Conservation (phyloP, 345 rosid species). For the Eutrema heterophyllum region DNA sequence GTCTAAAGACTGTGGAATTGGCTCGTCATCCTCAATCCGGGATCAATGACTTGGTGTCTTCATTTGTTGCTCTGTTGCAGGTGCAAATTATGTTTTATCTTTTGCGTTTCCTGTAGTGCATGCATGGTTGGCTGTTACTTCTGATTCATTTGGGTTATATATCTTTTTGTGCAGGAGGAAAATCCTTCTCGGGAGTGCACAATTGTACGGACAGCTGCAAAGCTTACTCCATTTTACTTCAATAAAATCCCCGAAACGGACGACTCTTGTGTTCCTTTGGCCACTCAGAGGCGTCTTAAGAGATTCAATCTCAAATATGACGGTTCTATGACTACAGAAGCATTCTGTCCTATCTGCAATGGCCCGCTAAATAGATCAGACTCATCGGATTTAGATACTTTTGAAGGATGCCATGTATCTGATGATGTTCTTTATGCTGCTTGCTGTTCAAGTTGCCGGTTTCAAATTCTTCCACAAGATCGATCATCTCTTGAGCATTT, state of each 20-base stretch:
- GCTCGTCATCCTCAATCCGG: constrained; percentile 39
- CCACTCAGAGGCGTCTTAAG: constrained; percentile 75
- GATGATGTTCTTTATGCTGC: constrained; percentile 40
- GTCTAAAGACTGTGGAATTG: constrained; percentile 59
- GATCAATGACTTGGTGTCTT: constrained; percentile 78
- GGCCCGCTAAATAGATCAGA: constrained; percentile 53
- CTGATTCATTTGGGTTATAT: background rate
- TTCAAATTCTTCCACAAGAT: constrained; percentile 82
- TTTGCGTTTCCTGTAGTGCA: background rate
- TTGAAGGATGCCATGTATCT: constrained; percentile 16
- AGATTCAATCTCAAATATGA: constrained; percentile 53
- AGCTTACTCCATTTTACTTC: constrained; percentile 87
- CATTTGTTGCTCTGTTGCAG: constrained; percentile 80
- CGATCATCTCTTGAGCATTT: constrained; percentile 49
- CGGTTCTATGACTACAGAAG: constrained; percentile 68
- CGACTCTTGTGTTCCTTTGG: constrained; percentile 60
- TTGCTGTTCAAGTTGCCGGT: constrained; percentile 82
- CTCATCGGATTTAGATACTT: constrained; percentile 25
- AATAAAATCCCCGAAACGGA: constrained; percentile 73
- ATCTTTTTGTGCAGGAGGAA: constrained; percentile 58
- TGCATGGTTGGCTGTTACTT: background rate
- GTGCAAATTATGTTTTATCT: constrained; percentile 26
- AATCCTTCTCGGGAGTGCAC: constrained; percentile 87
- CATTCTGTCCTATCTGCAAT: constrained; percentile 75
- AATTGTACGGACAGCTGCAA: constrained; percentile 84